phyloP scores from a whole-genome alignment of 768 basidiomycete species.

The Mrakia gelida region DNA sequence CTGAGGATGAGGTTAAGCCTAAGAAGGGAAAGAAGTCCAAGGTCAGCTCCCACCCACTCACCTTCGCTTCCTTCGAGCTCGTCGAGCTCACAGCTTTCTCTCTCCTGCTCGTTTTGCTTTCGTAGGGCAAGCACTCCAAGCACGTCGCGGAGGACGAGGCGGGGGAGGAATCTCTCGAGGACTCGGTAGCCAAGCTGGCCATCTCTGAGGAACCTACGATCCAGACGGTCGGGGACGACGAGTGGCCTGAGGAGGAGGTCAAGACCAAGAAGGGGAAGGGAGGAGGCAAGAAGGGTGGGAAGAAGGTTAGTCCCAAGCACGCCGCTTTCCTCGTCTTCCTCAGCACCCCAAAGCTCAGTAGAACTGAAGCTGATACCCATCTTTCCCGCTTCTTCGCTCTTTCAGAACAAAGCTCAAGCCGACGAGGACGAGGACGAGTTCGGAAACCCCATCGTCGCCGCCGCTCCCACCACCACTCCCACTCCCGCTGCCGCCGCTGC shows the following conservation, averaged over 20 bases:
- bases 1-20: slow-evolving; percentile 35
- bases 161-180: slow-evolving; percentile 35
- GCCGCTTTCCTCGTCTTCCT: too few species aligned
- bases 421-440: slow-evolving; percentile 44
- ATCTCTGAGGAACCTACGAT: slow-evolving; percentile 37
- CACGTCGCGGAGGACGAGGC: slow-evolving; percentile 26
- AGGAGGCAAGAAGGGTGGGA: slow-evolving; percentile 52
- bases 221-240: slow-evolving; percentile 30
- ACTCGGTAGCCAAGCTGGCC: slow-evolving; percentile 41
- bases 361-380: too few species aligned
- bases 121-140: slow-evolving; percentile 26
- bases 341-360: too few species aligned
- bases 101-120: slow-evolving; percentile 31
- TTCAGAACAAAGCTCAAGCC: slow-evolving; percentile 45
- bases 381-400: too few species aligned
- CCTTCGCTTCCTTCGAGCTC: slow-evolving; percentile 34
- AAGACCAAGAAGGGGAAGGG: slow-evolving; percentile 58
- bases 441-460: slow-evolving; percentile 2
- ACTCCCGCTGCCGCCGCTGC: slow-evolving; percentile 35
- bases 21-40: slow-evolving; percentile 43
- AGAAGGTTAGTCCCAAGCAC: slow-evolving; percentile 48
- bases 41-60: slow-evolving; percentile 31
- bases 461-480: slow-evolving; percentile 29
- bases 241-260: slow-evolving; percentile 39
- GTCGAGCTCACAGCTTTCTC: slow-evolving; percentile 32